These are phyloP conservation scores for Syncephalastrum contaminatum DNA, from an alignment of 371 early-diverging fungal species.

Conservation along the genomic window DNA sequence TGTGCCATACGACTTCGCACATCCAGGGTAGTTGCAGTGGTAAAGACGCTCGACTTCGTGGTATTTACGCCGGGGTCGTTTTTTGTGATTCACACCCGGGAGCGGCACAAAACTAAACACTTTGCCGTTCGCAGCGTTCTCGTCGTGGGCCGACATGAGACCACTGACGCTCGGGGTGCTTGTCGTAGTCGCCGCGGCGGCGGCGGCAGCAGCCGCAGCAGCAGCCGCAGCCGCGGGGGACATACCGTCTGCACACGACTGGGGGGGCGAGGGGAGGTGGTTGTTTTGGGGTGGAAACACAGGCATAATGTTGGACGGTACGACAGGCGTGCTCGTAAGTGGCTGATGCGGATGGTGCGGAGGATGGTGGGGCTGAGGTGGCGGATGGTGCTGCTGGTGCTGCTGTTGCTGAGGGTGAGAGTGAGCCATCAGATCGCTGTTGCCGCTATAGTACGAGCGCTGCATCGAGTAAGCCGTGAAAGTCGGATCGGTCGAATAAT, in stretches of 20 bases:
- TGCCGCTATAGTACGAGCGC: no score
- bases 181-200: slow-evolving; percentile 6
- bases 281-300: slow-evolving; percentile 11
- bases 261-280: slow-evolving; percentile 20
- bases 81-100: slow-evolving; percentile 63
- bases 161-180: not conserved
- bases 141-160: slow-evolving; percentile 6
- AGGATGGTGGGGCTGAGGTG: no score
- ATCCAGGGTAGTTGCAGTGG: slow-evolving; percentile 61
- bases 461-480: no score
- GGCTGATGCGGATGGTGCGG: no score
- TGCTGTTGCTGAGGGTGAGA: no score
- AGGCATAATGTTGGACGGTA: slow-evolving; percentile 11
- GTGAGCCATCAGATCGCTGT: no score
- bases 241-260: slow-evolving; percentile 13
- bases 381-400: no score
- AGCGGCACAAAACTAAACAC: slow-evolving; percentile 65
- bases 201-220: slow-evolving; percentile 6
- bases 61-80: slow-evolving; percentile 66
- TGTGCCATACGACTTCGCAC: slow-evolving; percentile 71
- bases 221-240: slow-evolving; percentile 15
- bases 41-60: slow-evolving; percentile 74
- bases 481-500: no score
- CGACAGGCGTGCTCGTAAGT: slow-evolving; percentile 8
- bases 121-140: slow-evolving; percentile 30